Evolutionary conservation across 73 alveolate genomes (phyloP).

Genomic region (Symbiodinium pilosum): DNA sequence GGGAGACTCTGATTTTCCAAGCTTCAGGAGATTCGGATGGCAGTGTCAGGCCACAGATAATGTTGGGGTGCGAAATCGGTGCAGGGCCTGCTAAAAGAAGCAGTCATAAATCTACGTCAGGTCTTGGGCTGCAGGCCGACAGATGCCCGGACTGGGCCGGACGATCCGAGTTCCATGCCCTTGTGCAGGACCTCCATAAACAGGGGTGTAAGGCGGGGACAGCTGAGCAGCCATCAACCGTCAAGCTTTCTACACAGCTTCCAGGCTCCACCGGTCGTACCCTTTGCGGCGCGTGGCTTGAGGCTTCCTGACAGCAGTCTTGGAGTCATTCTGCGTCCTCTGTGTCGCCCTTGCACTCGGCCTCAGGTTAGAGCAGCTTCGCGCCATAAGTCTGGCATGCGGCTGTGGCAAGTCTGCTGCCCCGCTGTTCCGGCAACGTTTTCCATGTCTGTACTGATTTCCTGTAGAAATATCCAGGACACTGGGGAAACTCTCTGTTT

Average conservation of each 20-base stretch:
- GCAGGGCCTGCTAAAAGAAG: no score
- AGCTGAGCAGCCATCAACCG: no score
- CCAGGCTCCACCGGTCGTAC: not conserved
- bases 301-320: not conserved
- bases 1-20: no score
- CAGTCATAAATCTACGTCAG: not conserved
- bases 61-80: no score
- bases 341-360: no score
- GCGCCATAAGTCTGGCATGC: slow-evolving; percentile 16
- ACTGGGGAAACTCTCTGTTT: not conserved
- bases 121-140: not conserved
- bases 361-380: slow-evolving; percentile 34
- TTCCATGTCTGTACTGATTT: not conserved
- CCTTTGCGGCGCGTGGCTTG: not conserved
- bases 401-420: slow-evolving; percentile 51
- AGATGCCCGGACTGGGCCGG: not conserved
- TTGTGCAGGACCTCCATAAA: not conserved
- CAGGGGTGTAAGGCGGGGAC: not conserved
- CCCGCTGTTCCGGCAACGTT: not conserved
- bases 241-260: no score
- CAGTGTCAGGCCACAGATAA: not conserved
- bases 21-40: slow-evolving; percentile 9
- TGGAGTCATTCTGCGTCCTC: no score
- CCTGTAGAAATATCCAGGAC: not conserved
- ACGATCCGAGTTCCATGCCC: not conserved